These are phyloP conservation scores for Podospora sp. DNA, from an alignment of 495 filamentous ascomycete species.

Conservation along the genomic window DNA sequence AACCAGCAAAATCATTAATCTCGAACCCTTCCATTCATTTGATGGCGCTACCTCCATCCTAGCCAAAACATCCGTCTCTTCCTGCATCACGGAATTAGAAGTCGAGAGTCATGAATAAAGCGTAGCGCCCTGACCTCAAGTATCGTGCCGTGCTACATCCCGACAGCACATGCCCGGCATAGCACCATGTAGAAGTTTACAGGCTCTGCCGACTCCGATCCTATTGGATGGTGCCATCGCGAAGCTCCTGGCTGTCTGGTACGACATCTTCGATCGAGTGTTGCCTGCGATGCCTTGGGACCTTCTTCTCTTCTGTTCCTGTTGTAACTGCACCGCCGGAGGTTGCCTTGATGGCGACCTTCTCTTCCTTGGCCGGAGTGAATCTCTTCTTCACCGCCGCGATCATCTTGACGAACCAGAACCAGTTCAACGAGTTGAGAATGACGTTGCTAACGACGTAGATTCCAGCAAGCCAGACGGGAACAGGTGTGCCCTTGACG, in stretches of 20 bases:
- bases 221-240: slow-evolving; percentile 39
- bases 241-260: slow-evolving; percentile 38
- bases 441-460: slow-evolving; percentile 79
- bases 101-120: neutral
- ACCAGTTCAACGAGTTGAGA: slow-evolving; percentile 87
- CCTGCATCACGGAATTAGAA: neutral
- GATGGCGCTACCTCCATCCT: too few species aligned
- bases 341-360: neutral
- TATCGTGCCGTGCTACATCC: neutral
- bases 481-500: slow-evolving; percentile 57
- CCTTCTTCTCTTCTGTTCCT: slow-evolving; percentile 15
- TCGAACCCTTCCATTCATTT: too few species aligned
- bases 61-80: neutral
- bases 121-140: neutral
- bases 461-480: slow-evolving; percentile 74
- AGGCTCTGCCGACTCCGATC: neutral
- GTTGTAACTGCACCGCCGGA: neutral
- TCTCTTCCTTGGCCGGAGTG: slow-evolving; percentile 55
- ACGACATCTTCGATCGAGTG: slow-evolving; percentile 36
- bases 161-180: neutral
- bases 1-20: too few species aligned
- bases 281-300: slow-evolving; percentile 12
- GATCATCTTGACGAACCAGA: slow-evolving; percentile 98
- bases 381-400: slow-evolving; percentile 88
- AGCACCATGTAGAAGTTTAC: neutral